Evolutionary conservation across 441 rosid species (phyloP), one percentile per base, ranked within the genome.

Genomic region (Pelargonium australe): DNA sequence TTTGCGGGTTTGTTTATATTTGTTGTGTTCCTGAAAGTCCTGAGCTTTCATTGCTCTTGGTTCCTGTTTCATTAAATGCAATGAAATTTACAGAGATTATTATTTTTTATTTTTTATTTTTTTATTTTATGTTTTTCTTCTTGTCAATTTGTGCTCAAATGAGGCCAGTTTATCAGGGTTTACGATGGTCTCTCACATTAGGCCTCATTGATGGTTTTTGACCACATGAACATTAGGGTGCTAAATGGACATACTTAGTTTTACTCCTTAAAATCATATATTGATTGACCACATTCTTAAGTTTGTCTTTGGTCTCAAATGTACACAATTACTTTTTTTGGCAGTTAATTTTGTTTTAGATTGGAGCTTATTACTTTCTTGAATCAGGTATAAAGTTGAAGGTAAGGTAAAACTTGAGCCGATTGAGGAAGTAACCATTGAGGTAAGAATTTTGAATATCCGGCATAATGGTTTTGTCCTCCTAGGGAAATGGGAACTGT

Each of bases 401-500:
- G 80, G 78, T 0, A 80, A 82, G 40, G 74, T 79, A 83, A 90
- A 80, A 85, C 91, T 91, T 67, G 99, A 94, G 80, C 97, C 97
- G 66, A 85, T 91, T 68, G 99, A 94, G 86, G 97, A 94, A 83
- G 96, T 88, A 75, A 90, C 90, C 34, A 85, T 90, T 71, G 97
- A 91, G 85, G 95, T 84, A 70, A 66, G 80, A 67, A 55, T 58
- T 63, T 20, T 55, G 63, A 7, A 40, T 57, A 16, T 17, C 62
- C 12, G 8, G 19, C 37, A 37, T 44, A 14, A 49, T 70, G n/a
- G 25, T 67, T 73, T 70, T 63, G 57, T 28, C 65, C 63, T 40
- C 25, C 7, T 68, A 14, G 49, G 68, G 16, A 28, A 58, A 64
- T 70, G 34, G 0, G 47, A 74, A 34, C 43, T 45, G 71, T 51